Conservation (phyloP, 2,329 filamentous ascomycete genomes). For the Scedosporium dehoogii region DNA sequence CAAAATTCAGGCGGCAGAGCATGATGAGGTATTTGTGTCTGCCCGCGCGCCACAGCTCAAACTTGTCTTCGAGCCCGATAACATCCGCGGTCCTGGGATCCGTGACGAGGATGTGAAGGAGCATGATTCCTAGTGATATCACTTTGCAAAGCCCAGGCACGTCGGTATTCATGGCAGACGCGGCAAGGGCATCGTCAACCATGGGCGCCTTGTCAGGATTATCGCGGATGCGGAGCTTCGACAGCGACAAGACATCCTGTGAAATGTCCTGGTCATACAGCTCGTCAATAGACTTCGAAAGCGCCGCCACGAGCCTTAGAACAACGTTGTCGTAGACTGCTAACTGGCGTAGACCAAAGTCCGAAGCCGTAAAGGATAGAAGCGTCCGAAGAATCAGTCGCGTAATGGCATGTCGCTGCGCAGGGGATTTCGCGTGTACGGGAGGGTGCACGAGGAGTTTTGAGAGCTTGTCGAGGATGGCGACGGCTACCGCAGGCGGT, state of each 20-base stretch:
- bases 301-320: constrained; percentile 61
- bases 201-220: not conserved
- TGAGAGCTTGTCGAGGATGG: constrained; percentile 53
- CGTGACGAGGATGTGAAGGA: constrained; percentile 44
- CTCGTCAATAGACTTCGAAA: constrained; percentile 57
- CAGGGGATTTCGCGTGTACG: constrained; percentile 14
- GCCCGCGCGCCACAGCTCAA: constrained; percentile 59
- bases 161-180: constrained; percentile 5
- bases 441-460: constrained; percentile 49
- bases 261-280: constrained; percentile 51
- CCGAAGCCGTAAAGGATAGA: constrained; percentile 50
- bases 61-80: constrained; percentile 59
- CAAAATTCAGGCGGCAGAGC: constrained; percentile 76
- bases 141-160: constrained; percentile 29
- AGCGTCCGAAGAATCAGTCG: constrained; percentile 42
- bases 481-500: constrained; percentile 29
- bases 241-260: constrained; percentile 25
- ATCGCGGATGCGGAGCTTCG: not conserved
- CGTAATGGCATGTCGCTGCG: constrained; percentile 31
- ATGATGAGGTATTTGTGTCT: constrained; percentile 75
- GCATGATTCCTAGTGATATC: constrained; percentile 35
- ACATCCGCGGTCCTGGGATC: constrained; percentile 32
- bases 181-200: constrained; percentile 6
- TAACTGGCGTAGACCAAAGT: constrained; percentile 55
- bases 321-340: constrained; percentile 60